Percentiles rank a stretch among this genome's conserved stretches.
phyloP scores from a whole-genome alignment of 352 stramenopile species.

The Globisporangium parvum region DNA sequence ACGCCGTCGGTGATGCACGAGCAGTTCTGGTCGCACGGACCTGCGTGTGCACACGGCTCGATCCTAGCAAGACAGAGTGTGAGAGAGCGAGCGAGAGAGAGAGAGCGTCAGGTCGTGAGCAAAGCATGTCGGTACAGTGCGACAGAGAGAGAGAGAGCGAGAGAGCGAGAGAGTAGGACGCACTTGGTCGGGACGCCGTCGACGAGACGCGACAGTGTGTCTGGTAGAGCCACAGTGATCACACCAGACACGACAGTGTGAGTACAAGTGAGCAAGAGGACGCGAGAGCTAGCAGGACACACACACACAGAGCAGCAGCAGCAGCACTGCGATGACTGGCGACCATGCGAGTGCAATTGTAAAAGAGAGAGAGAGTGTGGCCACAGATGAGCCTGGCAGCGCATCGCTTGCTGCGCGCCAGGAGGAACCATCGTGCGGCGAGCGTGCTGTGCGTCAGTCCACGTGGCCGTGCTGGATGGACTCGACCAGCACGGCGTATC shows the following conservation, averaged over 20 bases:
- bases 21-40: slow-evolving; percentile 83
- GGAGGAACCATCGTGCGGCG: slow-evolving; percentile 20
- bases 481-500: slow-evolving; percentile 51
- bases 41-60: slow-evolving; percentile 81
- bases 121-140: background rate
- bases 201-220: slow-evolving; percentile 30
- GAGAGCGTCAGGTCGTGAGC: background rate
- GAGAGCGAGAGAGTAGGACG: slow-evolving; percentile 2
- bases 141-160: background rate
- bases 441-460: slow-evolving; percentile 40
- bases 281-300: background rate
- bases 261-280: background rate
- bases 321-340: slow-evolving; percentile 1
- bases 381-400: slow-evolving; percentile 14
- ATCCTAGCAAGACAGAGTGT: slow-evolving; percentile 51
- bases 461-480: slow-evolving; percentile 33
- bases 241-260: background rate
- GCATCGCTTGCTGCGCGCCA: slow-evolving; percentile 17
- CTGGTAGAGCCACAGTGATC: slow-evolving; percentile 15
- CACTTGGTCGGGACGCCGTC: slow-evolving; percentile 53
- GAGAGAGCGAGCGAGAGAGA: background rate
- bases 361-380: slow-evolving; percentile 6
- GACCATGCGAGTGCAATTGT: background rate
- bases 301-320: background rate
- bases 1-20: slow-evolving; percentile 80